Evolutionary conservation across 2,329 filamentous ascomycete species (phyloP).

Genomic region (Periconia digitata): DNA sequence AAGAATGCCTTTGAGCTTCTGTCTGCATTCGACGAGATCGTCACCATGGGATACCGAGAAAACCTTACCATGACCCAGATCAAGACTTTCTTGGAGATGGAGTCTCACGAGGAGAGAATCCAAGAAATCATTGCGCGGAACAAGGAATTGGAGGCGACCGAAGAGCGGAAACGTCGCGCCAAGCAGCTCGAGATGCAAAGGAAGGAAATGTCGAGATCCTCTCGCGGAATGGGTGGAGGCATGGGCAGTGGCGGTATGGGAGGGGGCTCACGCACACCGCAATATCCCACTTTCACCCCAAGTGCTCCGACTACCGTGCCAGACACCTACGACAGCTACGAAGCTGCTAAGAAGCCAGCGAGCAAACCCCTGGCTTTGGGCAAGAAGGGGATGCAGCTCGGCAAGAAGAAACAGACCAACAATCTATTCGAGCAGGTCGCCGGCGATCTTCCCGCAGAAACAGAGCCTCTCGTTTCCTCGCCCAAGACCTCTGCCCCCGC

Average conservation of each 20-base stretch:
- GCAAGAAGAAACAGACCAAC: conserved; percentile 97
- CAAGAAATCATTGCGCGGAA: conserved; percentile 77
- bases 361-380: conserved; percentile 78
- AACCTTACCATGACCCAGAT: conserved; percentile 96
- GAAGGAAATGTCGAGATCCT: conserved; percentile 85
- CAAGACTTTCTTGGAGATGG: conserved; percentile 99
- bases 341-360: conserved; percentile 95
- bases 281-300: conserved; percentile 87
- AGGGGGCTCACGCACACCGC: conserved; percentile 65
- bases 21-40: conserved; percentile 95
- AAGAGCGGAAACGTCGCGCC: conserved; percentile 97
- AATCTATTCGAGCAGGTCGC: conserved; percentile 97
- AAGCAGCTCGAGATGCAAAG: conserved; percentile 99
- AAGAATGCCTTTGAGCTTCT: conserved; percentile 95
- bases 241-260: conserved; percentile 29
- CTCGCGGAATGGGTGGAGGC: conserved; percentile 51
- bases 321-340: conserved; percentile 90
- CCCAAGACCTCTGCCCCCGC: conserved; percentile 54
- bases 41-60: conserved; percentile 92
- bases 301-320: conserved; percentile 71
- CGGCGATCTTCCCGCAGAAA: conserved; percentile 84
- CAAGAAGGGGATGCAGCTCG: conserved; percentile 98
- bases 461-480: conserved; percentile 73
- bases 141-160: conserved; percentile 96
- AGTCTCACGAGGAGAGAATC: conserved; percentile 97